Conservation (phyloP, 345 rosid species). For the Linum usitatissimum region DNA sequence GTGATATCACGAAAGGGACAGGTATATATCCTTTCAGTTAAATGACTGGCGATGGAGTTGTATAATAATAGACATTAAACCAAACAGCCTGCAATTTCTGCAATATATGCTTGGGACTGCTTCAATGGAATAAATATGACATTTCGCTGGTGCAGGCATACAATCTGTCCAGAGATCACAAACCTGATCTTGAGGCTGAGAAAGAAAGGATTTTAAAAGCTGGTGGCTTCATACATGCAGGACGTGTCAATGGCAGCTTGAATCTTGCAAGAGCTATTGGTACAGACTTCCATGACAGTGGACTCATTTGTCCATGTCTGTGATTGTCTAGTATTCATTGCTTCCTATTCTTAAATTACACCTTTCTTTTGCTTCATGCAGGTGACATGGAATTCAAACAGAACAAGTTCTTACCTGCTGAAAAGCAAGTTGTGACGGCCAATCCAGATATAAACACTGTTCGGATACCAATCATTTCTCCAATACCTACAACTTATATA, state of each 20-base stretch:
- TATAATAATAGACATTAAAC: background rate
- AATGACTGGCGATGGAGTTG: background rate
- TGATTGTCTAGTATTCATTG: background rate
- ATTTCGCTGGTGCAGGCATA: slow-evolving; percentile 42
- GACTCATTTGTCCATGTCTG: background rate
- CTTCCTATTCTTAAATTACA: slow-evolving; percentile 8
- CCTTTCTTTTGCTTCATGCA: slow-evolving; percentile 19
- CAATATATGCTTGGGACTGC: background rate
- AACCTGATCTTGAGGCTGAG: slow-evolving; percentile 91
- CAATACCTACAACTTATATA: background rate
- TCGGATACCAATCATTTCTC: slow-evolving; percentile 12
- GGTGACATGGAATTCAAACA: slow-evolving; percentile 97
- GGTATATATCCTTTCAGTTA: slow-evolving; percentile 33
- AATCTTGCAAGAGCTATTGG: slow-evolving; percentile 99
- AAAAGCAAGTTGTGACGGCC: slow-evolving; percentile 81
- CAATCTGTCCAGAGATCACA: slow-evolving; percentile 94
- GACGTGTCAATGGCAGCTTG: slow-evolving; percentile 89
- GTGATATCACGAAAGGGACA: slow-evolving; percentile 88
- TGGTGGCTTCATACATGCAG: slow-evolving; percentile 91
- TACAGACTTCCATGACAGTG: slow-evolving; percentile 9
- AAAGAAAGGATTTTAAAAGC: slow-evolving; percentile 91
- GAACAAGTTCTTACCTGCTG: slow-evolving; percentile 64
- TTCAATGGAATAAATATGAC: background rate
- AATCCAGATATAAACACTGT: slow-evolving; percentile 77
- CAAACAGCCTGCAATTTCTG: background rate